Base-by-base conservation (phyloP, 1,284 basidiomycete species). In the Cryptococcus wingfieldii region DNA sequence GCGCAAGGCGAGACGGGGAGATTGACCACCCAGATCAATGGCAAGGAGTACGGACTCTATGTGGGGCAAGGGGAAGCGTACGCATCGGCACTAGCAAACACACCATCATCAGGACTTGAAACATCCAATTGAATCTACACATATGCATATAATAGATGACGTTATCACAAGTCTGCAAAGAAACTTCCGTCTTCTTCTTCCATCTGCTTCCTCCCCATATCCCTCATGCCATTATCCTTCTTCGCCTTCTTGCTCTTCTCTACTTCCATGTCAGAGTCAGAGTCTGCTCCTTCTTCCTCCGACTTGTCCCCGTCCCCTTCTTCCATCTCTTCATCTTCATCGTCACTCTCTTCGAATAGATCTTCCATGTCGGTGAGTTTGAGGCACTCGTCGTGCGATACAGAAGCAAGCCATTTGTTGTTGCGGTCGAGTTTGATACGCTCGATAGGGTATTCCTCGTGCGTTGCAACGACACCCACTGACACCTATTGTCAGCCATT, bases 401-500 rank as follows among this genome's bases (percentile, higher is more conserved):
- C 88, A 71, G 90, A 93, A n/a, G 86, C 94, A 16, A 95, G 82
- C 88, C 91, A 93, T 75, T 84, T 84, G 5, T 81, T 81, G 60
- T 83, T 80, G 2, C 82, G 79, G 56, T 79, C 80, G 23, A 79
- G 78, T 31, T 83, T 84, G 53, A 97, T 86, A 31, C 90, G 82
- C 76, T 96, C 93, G 47, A 97, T 85, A 2, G 93, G 93, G 77
- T 90, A 90, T 58, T 89, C 86, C 9, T 88, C 89, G 66, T 96
- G 91, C 65, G 93, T 89, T 13, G 88, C 88, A 42, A 97, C 85
- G 41, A 95, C 87, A 16, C 94, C 94, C 31, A 96, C 77, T 78
- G 51, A 13, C 3, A 14, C 53, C 39, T 54, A 38, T 44, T 16
- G 18, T 45, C 38, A 37, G 37, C 25, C 16, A 3, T 18, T 37